Evolutionary conservation across 768 basidiomycete species (phyloP), one percentile per base, ranked within the genome.

Genomic region (Hygrophorus russula): DNA sequence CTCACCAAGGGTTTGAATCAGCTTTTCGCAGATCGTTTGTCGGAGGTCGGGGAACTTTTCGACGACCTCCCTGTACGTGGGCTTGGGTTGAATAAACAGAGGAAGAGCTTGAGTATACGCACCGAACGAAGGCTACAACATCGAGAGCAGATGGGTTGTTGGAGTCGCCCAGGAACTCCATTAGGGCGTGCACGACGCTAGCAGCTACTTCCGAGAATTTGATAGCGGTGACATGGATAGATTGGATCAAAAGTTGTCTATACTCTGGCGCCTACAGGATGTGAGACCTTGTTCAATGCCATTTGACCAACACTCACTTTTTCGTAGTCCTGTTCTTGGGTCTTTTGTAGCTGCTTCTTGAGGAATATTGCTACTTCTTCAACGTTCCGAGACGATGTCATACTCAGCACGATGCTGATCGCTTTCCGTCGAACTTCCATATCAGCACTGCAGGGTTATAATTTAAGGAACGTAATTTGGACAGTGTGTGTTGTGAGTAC

Each of bases 381-480:
- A 11, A 97, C 91, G 50, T 96, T 99, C 40, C 93, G 69, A 52
- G 86, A 87, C 12, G 88, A 84, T 0, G 91, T 87, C 85, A 98
- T 89, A 59, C 80, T 88, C 42, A 98, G 64, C 10, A 91, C 89
- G 49, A 97, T 88, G 45, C 67, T 71, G 47, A 94, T 79, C 4
- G 93, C 92, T 61, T 96, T 97, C 47, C 86, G 73, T 46, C 90
- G 82, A 20, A 98, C 96, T 65, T 97, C 96, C 70, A 98, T 90
- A 55, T 98, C 94, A 33, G 88, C 83, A 55, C 88, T 91, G 51
- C 1, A 51, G 14, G n/a, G 7, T 14, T 32, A 28, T 39, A 42
- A 20, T 36, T 7, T 39, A 30, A 29, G 39, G 44, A 19, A 28
- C 47, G 36, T 29, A 31, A 19, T 24, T 24, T 24, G 15, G 5